A percentile compares a stretch with the other conserved stretches of the same genome.
Conservation (phyloP, 2,329 filamentous ascomycete species). For the Arthrobotrys sphaeroides region DNA sequence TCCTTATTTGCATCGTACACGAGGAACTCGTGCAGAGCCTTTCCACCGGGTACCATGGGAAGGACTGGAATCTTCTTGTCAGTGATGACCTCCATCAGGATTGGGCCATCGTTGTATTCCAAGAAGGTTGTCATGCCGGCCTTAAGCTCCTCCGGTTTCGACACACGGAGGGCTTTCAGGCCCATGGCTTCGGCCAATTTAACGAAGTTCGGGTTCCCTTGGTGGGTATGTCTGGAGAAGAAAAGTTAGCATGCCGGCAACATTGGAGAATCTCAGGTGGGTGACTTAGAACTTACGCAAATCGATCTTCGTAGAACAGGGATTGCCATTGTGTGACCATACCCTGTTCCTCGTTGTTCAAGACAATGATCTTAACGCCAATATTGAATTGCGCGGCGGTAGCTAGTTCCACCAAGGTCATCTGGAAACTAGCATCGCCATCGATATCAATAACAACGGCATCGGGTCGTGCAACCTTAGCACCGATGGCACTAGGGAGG, state of each 20-base stretch:
- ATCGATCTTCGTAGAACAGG: conserved; percentile 95
- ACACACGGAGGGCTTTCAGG: conserved; percentile 76
- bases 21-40: conserved; percentile 89
- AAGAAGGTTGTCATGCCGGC: conserved; percentile 88
- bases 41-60: conserved; percentile 93
- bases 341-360: conserved; percentile 98
- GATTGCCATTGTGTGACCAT: conserved; percentile 99
- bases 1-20: conserved; percentile 79
- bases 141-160: conserved; percentile 78
- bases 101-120: conserved; percentile 81
- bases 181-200: conserved; percentile 93
- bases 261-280: background rate
- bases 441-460: conserved; percentile 94
- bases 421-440: conserved; percentile 98
- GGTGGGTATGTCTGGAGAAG: conserved; percentile 79
- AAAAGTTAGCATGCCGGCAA: conserved; percentile 56
- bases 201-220: conserved; percentile 94
- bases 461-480: conserved; percentile 84
- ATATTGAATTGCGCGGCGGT: conserved; percentile 97
- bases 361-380: conserved; percentile 89
- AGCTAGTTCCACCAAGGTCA: conserved; percentile 95
- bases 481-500: conserved; percentile 91
- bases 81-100: conserved; percentile 88
- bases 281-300: conserved; percentile 62
- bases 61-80: conserved; percentile 94